These are phyloP conservation scores for Globisporangium irregulare DNA, from an alignment of 352 stramenopile genomes.

Conservation along the genomic window DNA sequence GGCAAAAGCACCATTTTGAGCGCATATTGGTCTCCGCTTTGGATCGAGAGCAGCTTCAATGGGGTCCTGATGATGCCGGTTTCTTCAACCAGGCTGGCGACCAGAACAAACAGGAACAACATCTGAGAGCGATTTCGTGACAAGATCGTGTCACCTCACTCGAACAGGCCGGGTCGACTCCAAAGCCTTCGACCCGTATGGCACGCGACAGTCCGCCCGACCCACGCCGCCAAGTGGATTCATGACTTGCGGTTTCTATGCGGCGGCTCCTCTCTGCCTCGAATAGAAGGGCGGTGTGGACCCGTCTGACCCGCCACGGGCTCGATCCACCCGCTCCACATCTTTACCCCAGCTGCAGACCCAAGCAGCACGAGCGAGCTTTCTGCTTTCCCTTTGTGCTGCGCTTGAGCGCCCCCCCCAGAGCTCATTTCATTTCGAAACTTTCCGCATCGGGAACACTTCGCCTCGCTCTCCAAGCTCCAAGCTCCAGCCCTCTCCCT, in stretches of 20 bases:
- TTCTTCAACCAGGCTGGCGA: background rate
- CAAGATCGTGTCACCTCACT: constrained; percentile 29
- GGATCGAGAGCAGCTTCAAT: background rate
- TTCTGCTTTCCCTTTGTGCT: background rate
- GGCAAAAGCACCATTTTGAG: background rate
- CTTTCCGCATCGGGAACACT: constrained; percentile 19
- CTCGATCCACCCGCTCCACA: background rate
- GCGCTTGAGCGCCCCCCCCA: background rate
- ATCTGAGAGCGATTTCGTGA: constrained; percentile 14
- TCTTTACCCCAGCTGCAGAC: constrained; percentile 7
- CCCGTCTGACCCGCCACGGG: background rate
- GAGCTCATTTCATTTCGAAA: constrained; percentile 22
- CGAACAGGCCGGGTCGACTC: constrained; percentile 9
- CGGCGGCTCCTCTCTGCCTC: background rate
- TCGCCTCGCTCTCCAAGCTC: background rate
- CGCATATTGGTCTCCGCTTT: background rate
- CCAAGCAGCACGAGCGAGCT: constrained; percentile 11
- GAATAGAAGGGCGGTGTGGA: background rate
- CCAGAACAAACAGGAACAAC: background rate
- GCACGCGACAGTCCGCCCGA: background rate
- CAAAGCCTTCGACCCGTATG: background rate
- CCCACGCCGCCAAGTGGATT: background rate
- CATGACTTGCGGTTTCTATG: constrained; percentile 15
- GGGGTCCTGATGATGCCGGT: background rate
- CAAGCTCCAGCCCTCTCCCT: constrained; percentile 4